Percentiles rank a stretch among this genome's conserved stretches.
phyloP scores from a whole-genome alignment of 2,329 filamentous ascomycete genomes.

The Sporothrix euskadiensis region DNA sequence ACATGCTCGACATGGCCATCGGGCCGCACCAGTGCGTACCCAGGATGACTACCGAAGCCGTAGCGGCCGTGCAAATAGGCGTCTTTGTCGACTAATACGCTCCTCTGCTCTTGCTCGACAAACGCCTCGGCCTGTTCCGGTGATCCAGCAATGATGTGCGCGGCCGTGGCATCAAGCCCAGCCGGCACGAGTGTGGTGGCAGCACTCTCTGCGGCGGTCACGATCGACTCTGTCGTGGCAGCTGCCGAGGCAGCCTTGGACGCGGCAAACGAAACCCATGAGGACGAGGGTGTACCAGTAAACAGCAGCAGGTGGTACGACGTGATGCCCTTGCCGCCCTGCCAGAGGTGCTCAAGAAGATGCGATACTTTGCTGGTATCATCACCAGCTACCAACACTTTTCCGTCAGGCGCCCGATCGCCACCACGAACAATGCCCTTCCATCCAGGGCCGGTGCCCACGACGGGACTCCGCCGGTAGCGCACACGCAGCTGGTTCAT shows the following conservation, averaged over 20 bases:
- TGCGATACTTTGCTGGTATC: constrained; percentile 1
- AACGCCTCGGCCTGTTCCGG: constrained; percentile 2
- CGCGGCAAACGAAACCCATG: background rate
- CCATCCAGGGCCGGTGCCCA: constrained; percentile 39
- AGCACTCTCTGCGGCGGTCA: constrained; percentile 28
- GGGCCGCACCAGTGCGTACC: constrained; percentile 39
- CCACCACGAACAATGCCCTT: constrained; percentile 47
- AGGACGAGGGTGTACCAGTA: constrained; percentile 2
- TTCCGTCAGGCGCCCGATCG: constrained; percentile 48
- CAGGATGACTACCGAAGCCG: constrained; percentile 36
- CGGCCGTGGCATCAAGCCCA: background rate
- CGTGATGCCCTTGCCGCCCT: constrained; percentile 26
- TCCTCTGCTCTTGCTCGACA: constrained; percentile 25
- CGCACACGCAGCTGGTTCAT: constrained; percentile 47
- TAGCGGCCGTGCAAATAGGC: constrained; percentile 37
- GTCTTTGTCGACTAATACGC: constrained; percentile 32
- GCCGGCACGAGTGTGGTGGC: background rate
- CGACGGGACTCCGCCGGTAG: constrained; percentile 46
- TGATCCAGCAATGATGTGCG: constrained; percentile 23
- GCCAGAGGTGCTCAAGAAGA: constrained; percentile 22
- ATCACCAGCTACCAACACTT: constrained; percentile 29
- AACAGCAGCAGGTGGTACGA: constrained; percentile 28
- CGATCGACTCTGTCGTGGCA: background rate
- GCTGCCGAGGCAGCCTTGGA: background rate
- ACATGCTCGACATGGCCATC: constrained; percentile 41